Base-by-base conservation (phyloP, 352 stramenopile genomes). In the Phytophthora sp. region DNA sequence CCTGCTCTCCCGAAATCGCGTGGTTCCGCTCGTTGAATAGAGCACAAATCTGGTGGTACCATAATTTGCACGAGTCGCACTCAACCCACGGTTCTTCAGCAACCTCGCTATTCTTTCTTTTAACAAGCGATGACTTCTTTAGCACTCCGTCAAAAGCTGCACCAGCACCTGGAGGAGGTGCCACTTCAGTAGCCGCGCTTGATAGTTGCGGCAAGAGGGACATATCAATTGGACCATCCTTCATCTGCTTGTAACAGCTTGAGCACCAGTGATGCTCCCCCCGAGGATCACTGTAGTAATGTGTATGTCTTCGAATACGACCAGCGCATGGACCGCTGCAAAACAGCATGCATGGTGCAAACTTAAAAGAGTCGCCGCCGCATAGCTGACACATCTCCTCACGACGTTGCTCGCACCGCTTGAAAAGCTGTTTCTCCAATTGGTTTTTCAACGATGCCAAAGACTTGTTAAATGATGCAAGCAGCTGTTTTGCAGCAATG, bases 11-110 rank as follows among this genome's bases (percentile, higher is more conserved):
- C 11, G 87, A 95, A 32, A 95, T 95, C 0, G 96, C 95, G 72
- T 99, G 98, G 61, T 99, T 98, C 2, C 97, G 84, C 57, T 97
- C 97, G 71, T 99, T 99, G 75, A 99, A 99, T 10, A 99, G 84
- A 26, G 96, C 97, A 74, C 98, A 99, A 63, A 99, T 99, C 61
- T 99, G 97, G 76, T 99, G 98, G 39, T 99, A 98, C 97, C 97
- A 99, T 26, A 98, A 70, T 48, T 99, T 97, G 72, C 98, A 99
- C 21, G 87, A 91, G 62, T 99, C 97, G 72, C 98, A 99, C 59
- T 98, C 91, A 4, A 99, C 97, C 98, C 98, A 99, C 52, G 91
- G 87, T 67, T 99, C 96, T 78, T 98, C 95, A 4, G 96, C 94
- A 1, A 98, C 88, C 67, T 99, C 97, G 60, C 98, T 98, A 74